These are phyloP conservation scores for Kwoniella bestiolae DNA, from an alignment of 768 basidiomycete species.

Conservation along the genomic window DNA sequence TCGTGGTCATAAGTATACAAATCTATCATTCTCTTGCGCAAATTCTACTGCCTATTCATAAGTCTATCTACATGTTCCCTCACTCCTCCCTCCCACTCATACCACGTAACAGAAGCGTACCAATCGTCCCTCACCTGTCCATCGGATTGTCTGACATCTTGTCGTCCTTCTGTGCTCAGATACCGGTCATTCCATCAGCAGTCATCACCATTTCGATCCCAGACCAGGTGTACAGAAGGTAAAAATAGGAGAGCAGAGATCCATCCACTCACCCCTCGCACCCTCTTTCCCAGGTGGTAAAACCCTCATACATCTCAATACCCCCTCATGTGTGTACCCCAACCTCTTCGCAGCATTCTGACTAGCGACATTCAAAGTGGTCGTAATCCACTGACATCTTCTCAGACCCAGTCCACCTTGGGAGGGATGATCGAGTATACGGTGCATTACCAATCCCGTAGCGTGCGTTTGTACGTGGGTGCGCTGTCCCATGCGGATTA, in stretches of 20 bases:
- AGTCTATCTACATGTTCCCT: slow-evolving; percentile 47
- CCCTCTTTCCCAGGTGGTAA: slow-evolving; percentile 40
- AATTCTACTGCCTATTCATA: slow-evolving; percentile 46
- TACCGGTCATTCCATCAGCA: too few relatives aligned
- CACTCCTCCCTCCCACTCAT: slow-evolving; percentile 51
- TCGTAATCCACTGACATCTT: slow-evolving; percentile 52
- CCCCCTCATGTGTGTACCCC: slow-evolving; percentile 46
- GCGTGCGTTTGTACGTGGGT: slow-evolving; percentile 54
- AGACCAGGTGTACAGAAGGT: too few relatives aligned
- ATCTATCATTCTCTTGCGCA: not conserved
- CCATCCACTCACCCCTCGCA: slow-evolving; percentile 33
- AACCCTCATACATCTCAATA: slow-evolving; percentile 35
- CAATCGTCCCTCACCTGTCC: slow-evolving; percentile 39
- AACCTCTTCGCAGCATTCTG: slow-evolving; percentile 41
- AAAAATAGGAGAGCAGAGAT: too few relatives aligned
- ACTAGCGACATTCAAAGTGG: slow-evolving; percentile 38
- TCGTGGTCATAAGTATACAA: not conserved
- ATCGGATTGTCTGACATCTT: slow-evolving; percentile 30
- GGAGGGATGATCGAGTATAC: slow-evolving; percentile 35
- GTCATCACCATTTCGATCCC: too few relatives aligned
- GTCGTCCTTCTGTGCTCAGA: slow-evolving; percentile 29
- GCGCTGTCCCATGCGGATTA: slow-evolving; percentile 21
- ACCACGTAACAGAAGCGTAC: slow-evolving; percentile 48
- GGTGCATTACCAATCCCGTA: slow-evolving; percentile 44
- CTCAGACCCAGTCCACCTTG: slow-evolving; percentile 43